Evolutionary conservation across 169 alveolate species (phyloP).

Genomic region (Cryptosporidium canis): DNA sequence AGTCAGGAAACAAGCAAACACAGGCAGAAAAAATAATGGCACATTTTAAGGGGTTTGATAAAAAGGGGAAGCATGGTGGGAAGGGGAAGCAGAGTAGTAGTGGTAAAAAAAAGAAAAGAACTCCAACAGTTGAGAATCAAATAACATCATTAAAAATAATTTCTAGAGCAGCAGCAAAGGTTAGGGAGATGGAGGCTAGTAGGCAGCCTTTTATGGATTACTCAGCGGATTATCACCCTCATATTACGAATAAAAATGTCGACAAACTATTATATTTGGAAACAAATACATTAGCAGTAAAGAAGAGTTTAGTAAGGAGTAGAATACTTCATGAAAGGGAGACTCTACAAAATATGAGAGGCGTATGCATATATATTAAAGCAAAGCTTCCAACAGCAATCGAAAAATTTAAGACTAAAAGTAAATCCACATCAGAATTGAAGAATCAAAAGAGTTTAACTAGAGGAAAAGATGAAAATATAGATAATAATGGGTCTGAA

Average conservation of each 20-base stretch:
- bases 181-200: conserved; percentile 11
- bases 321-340: conserved; percentile 47
- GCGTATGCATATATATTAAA: conserved; percentile 51
- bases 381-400: conserved; percentile 62
- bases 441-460: background rate
- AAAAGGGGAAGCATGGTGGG: conserved; percentile 8
- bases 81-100: background rate
- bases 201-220: conserved; percentile 72
- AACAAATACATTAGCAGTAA: conserved; percentile 45
- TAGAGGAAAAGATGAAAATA: background rate
- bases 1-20: conserved; percentile 8
- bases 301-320: conserved; percentile 27
- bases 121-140: conserved; percentile 23
- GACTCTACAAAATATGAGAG: conserved; percentile 62
- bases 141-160: conserved; percentile 59
- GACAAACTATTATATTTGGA: conserved; percentile 28
- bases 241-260: conserved; percentile 45
- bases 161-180: conserved; percentile 61
- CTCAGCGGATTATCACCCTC: conserved; percentile 64
- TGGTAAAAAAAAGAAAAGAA: background rate
- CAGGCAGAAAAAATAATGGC: conserved; percentile 48
- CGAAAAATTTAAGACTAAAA: conserved; percentile 21
- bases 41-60: conserved; percentile 40
- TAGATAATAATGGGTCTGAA: background rate
- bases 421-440: background rate